A percentile compares a stretch with the other conserved stretches of the same genome.
These are phyloP conservation scores for Elsinoe perseae DNA, from an alignment of 2,329 filamentous ascomycete genomes.

Conservation along the genomic window DNA sequence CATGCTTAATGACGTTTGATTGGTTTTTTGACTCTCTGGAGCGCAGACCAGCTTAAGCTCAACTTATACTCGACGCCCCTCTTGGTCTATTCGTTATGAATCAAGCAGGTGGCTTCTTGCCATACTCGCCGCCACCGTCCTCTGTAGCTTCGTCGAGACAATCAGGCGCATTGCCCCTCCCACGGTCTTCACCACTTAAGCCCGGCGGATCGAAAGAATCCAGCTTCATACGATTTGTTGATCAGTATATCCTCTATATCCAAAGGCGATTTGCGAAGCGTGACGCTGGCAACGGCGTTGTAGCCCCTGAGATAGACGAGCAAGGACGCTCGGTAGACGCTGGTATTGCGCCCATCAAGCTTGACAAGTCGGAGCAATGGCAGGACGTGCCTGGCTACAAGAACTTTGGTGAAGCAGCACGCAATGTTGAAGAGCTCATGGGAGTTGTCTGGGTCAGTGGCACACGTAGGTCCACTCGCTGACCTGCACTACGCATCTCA, in stretches of 20 bases:
- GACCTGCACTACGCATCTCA: background rate
- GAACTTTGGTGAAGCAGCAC: conserved; percentile 61
- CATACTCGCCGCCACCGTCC: conserved; percentile 43
- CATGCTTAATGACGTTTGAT: conserved; percentile 1
- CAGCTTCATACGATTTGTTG: conserved; percentile 50
- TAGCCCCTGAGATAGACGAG: conserved; percentile 16
- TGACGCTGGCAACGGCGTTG: conserved; percentile 23
- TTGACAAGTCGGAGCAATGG: conserved; percentile 31
- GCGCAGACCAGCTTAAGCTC: background rate
- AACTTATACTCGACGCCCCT: background rate
- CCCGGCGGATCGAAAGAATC: conserved; percentile 53
- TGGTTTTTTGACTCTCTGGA: background rate
- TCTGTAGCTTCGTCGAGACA: conserved; percentile 35
- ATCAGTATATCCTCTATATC: conserved; percentile 44
- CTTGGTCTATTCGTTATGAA: background rate
- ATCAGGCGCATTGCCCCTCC: conserved; percentile 42
- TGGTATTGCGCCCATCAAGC: conserved; percentile 21
- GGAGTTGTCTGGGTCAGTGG: conserved; percentile 81
- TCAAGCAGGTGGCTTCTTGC: conserved; percentile 36
- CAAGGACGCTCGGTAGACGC: conserved; percentile 17
- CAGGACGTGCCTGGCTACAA: conserved; percentile 45
- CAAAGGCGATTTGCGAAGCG: conserved; percentile 49
- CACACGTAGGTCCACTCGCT: conserved; percentile 57
- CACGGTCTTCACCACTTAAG: conserved; percentile 45
- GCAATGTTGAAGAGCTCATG: conserved; percentile 65